Percentiles rank a stretch among this genome's conserved stretches.
phyloP scores from a whole-genome alignment of 192 early-diverging fungal genomes.

The Coemansia pectinata region DNA sequence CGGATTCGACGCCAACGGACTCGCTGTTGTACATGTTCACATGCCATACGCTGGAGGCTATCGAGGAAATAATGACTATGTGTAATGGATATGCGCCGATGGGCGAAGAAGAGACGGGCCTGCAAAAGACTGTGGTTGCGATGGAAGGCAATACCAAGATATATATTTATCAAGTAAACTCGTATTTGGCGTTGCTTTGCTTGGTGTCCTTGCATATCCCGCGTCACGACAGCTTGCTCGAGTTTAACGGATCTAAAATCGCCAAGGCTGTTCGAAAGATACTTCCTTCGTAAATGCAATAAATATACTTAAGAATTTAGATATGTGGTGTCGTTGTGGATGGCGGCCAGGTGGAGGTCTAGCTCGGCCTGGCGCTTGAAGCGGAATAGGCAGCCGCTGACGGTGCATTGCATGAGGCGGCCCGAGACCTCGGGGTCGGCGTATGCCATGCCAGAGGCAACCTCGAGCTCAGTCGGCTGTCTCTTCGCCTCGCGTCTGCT shows the following conservation, averaged over 20 bases:
- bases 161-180: constrained; percentile 45
- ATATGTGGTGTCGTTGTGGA: constrained; percentile 19
- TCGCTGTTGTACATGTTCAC: constrained; percentile 90
- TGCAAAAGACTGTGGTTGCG: constrained; percentile 26
- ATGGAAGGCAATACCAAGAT: constrained; percentile 25
- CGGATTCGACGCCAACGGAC: constrained; percentile 89
- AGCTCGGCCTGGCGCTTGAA: constrained; percentile 45
- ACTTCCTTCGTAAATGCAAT: constrained; percentile 7
- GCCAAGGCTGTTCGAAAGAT: constrained; percentile 53
- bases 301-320: background rate
- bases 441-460: constrained; percentile 51
- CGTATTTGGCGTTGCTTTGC: constrained; percentile 36
- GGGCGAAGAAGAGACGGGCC: constrained; percentile 15
- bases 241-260: constrained; percentile 47
- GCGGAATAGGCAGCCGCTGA: constrained; percentile 29
- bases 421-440: constrained; percentile 37
- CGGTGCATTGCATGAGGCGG: constrained; percentile 23
- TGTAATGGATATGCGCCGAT: constrained; percentile 45
- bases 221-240: constrained; percentile 43
- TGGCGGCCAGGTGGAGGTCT: constrained; percentile 26
- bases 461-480: constrained; percentile 20
- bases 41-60: constrained; percentile 92
- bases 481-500: background rate
- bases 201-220: constrained; percentile 22
- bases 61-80: constrained; percentile 78